phyloP scores from a whole-genome alignment of 179 eudicot species.

The Silene coronaria region DNA sequence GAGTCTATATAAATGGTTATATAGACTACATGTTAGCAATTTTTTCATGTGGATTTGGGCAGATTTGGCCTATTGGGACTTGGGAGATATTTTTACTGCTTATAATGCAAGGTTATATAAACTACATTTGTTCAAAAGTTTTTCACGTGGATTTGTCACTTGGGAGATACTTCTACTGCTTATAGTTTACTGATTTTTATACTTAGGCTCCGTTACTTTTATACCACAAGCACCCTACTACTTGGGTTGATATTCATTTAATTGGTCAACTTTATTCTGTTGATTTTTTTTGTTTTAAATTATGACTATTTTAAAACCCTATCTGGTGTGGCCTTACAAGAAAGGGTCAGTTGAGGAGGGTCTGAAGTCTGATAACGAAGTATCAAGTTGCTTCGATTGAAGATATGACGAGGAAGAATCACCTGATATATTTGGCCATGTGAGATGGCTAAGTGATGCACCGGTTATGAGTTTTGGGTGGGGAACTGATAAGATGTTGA shows the following conservation, averaged over 20 bases:
- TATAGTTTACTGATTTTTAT: not conserved
- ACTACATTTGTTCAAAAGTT: not conserved
- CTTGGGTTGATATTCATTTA: not conserved
- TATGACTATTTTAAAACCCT: not conserved
- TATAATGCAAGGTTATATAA: not conserved
- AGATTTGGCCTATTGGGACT: not conserved
- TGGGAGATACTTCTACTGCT: not conserved
- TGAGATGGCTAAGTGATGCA: not conserved
- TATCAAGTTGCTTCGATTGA: not conserved
- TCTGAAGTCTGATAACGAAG: too few species aligned
- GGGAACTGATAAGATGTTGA: not conserved
- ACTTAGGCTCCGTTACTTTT: constrained; percentile 5
- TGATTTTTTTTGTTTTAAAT: not conserved
- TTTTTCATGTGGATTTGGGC: not conserved
- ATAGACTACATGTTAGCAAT: not conserved
- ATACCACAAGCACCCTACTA: not conserved
- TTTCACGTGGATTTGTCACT: too few species aligned
- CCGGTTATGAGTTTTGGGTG: not conserved
- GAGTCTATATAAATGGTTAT: not conserved
- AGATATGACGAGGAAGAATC: not conserved
- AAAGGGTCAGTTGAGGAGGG: too few species aligned
- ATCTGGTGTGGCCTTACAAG: too few species aligned
- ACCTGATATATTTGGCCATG: not conserved
- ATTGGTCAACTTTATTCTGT: not conserved
- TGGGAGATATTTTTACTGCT: not conserved